Base-by-base conservation (phyloP, 768 basidiomycete species). In the Trametes meyenii region DNA sequence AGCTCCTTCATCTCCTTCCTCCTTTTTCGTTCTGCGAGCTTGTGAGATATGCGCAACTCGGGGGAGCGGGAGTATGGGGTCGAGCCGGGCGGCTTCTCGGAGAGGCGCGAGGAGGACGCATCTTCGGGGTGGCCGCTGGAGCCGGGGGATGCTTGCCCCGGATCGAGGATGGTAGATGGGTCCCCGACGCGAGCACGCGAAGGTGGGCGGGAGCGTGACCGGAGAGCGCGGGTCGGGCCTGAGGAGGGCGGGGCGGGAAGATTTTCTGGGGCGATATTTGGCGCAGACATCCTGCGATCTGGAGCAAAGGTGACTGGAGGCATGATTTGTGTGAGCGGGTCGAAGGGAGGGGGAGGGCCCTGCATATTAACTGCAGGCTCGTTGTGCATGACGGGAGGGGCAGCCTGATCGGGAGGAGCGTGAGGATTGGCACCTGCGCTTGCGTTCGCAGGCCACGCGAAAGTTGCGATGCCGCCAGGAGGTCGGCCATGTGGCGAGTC, bases 1-100 rank as follows among this genome's bases (percentile, higher is more conserved):
- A 99, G 74, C 61, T 98, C 96, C 73, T 97, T 97, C 97, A 99
- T 99, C 77, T 99, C 97, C 76, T 96, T 98, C 75, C 97, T 82
- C 67, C 97, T 78, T 75, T 98, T 98, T 62, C 97, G 81, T 77
- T 99, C 97, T 2, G 97, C 97, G 33, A 99, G 84, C 71, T 99
- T 99, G 77, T 99, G 97, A 2, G 92, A 94, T 35, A 98, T 87
- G 55, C 96, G 85, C 44, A 99, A 80, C 74, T 98, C 97, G 8
- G 96, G 96, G 0, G 92, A 94, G 60, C 96, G 89, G 55, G 95
- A 95, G 75, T 98, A 99, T 5, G 96, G 96, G 13, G 93, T 92
- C 38, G 81, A 67, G 58, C 83, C 71, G 73, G 78, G 64, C 46
- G 53, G 84, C 86, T 72, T 83, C 85, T 62, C 67, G 50, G 50